phyloP scores from a whole-genome alignment of 495 filamentous ascomycete genomes.

The Xylaria scruposa region DNA sequence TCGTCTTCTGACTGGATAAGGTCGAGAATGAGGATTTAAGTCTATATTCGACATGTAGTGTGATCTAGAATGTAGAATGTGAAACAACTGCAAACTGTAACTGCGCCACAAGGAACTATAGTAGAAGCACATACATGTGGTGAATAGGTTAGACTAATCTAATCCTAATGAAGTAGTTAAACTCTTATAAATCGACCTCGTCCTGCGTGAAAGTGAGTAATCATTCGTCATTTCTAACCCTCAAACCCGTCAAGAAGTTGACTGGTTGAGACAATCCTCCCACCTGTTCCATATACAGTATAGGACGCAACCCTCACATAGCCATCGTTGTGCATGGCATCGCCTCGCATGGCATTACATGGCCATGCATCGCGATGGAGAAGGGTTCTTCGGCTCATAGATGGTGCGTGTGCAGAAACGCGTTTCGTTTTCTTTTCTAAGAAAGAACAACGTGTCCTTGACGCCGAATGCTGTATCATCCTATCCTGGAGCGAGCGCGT shows the following conservation, averaged over 20 bases:
- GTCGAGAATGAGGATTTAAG: background rate
- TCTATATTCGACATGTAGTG: background rate
- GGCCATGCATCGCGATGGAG: slow-evolving; percentile 17
- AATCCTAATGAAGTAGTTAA: background rate
- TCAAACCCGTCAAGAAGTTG: slow-evolving; percentile 4
- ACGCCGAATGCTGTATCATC: slow-evolving; percentile 2
- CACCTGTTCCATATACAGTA: slow-evolving; percentile 8
- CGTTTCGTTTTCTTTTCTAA: slow-evolving; percentile 17
- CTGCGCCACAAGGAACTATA: slow-evolving; percentile 8
- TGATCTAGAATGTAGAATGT: slow-evolving; percentile 4
- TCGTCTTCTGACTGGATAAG: background rate
- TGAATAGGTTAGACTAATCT: background rate
- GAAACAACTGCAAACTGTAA: background rate
- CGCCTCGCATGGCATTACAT: slow-evolving; percentile 22
- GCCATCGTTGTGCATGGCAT: slow-evolving; percentile 29
- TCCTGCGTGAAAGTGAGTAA: background rate
- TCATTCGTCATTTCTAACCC: background rate
- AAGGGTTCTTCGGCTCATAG: slow-evolving; percentile 21
- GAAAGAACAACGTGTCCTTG: slow-evolving; percentile 15
- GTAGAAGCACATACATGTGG: background rate
- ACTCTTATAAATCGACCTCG: slow-evolving; percentile 5
- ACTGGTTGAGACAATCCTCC: background rate
- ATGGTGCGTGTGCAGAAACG: slow-evolving; percentile 12
- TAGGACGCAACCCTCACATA: slow-evolving; percentile 11
- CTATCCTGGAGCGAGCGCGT: slow-evolving; percentile 6